These are phyloP conservation scores for Globisporangium polare DNA, from an alignment of 352 stramenopile species.

Conservation along the genomic window DNA sequence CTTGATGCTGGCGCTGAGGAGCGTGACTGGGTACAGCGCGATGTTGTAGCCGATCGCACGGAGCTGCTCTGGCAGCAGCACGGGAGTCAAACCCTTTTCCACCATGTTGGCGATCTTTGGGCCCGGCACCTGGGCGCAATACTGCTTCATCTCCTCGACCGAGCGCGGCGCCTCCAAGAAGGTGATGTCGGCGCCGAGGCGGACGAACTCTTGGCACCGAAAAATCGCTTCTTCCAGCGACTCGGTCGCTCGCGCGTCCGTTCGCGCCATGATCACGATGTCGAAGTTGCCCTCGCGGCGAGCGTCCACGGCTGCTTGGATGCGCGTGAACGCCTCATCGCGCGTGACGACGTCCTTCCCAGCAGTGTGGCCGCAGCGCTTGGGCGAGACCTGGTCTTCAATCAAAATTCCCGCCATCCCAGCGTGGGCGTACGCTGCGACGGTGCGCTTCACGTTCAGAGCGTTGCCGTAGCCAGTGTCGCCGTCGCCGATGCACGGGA, in stretches of 20 bases:
- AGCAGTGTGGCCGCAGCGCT: conserved; percentile 90
- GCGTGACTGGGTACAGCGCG: conserved; percentile 91
- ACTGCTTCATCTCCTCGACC: conserved; percentile 90
- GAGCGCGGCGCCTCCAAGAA: conserved; percentile 93
- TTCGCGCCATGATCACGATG: conserved; percentile 93
- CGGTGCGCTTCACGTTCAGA: conserved; percentile 91
- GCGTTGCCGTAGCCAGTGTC: conserved; percentile 94
- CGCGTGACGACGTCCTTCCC: conserved; percentile 88
- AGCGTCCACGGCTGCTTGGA: conserved; percentile 90
- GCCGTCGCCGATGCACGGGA: conserved; percentile 80
- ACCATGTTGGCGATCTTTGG: conserved; percentile 87
- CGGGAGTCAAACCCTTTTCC: conserved; percentile 91
- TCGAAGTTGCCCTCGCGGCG: conserved; percentile 80
- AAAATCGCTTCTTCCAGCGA: conserved; percentile 91
- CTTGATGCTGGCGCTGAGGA: conserved; percentile 92
- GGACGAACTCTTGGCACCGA: conserved; percentile 89
- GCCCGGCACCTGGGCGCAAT: conserved; percentile 87
- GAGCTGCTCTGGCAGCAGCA: conserved; percentile 85
- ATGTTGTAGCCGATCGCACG: conserved; percentile 92
- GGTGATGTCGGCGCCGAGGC: conserved; percentile 92
- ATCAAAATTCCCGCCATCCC: conserved; percentile 94
- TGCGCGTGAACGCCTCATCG: conserved; percentile 80
- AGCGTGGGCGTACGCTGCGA: conserved; percentile 86
- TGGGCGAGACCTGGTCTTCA: conserved; percentile 92
- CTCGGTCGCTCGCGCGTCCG: conserved; percentile 88